phyloP scores from a whole-genome alignment of 2,329 filamentous ascomycete genomes.

The Fusarium longipes region DNA sequence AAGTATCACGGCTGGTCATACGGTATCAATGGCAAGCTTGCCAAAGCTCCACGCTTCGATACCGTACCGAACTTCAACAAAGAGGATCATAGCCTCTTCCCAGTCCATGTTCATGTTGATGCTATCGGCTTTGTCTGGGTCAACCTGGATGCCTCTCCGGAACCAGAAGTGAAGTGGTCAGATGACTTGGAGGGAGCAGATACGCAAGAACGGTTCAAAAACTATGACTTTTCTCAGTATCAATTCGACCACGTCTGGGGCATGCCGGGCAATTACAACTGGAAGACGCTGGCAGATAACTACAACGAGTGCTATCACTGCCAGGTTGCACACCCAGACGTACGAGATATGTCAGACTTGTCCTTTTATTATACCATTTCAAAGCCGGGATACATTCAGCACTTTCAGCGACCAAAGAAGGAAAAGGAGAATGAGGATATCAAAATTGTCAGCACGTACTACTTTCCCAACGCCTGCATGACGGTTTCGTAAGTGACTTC shows the following conservation, averaged over 20 bases:
- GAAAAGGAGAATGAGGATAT: slow-evolving; percentile 12
- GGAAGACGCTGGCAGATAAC: slow-evolving; percentile 70
- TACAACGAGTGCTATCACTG: slow-evolving; percentile 63
- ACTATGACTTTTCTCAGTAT: slow-evolving; percentile 63
- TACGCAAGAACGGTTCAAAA: slow-evolving; percentile 56
- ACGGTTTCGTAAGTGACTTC: slow-evolving; percentile 26
- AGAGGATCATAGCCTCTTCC: slow-evolving; percentile 63
- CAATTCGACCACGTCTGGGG: slow-evolving; percentile 67
- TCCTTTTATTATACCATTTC: slow-evolving; percentile 5
- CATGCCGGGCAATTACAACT: slow-evolving; percentile 67
- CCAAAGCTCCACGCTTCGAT: slow-evolving; percentile 71
- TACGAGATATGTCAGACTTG: slow-evolving; percentile 4
- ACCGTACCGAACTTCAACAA: slow-evolving; percentile 66
- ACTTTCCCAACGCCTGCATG: slow-evolving; percentile 33
- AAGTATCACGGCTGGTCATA: slow-evolving; percentile 74
- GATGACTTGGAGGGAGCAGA: slow-evolving; percentile 62
- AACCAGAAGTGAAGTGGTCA: slow-evolving; percentile 56
- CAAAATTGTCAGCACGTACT: slow-evolving; percentile 21
- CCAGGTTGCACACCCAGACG: slow-evolving; percentile 29
- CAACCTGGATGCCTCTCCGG: slow-evolving; percentile 60
- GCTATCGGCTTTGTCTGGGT: slow-evolving; percentile 66
- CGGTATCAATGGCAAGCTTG: slow-evolving; percentile 65
- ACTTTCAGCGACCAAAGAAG: slow-evolving; percentile 7
- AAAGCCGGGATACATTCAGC: slow-evolving; percentile 33
- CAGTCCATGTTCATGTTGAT: slow-evolving; percentile 64